Percentiles rank a stretch among this genome's conserved stretches.
Conservation (phyloP, 2,329 filamentous ascomycete genomes). For the Scolecobasidium constrictum region DNA sequence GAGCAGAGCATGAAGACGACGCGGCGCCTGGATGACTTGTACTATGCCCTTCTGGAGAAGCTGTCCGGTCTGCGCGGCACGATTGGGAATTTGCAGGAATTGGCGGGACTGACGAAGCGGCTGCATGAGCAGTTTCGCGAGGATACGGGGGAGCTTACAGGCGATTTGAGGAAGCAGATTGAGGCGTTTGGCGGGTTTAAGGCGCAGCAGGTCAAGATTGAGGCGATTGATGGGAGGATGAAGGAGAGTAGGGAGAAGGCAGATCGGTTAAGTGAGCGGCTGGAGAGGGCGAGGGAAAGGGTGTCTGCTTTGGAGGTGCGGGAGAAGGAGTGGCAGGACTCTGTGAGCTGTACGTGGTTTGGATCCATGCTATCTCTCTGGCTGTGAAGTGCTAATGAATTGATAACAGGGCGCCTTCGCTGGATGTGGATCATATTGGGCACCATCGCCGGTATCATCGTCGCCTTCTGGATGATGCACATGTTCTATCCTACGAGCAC, state of each 20-base stretch:
- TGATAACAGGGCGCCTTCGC: conserved; percentile 40
- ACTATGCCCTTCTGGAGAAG: conserved; percentile 63
- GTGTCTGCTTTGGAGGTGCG: conserved; percentile 58
- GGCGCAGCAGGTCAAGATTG: conserved; percentile 53
- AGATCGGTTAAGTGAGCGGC: conserved; percentile 47
- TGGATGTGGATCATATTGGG: conserved; percentile 49
- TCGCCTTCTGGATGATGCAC: conserved; percentile 5
- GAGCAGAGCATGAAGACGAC: conserved; percentile 52
- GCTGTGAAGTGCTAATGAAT: background rate
- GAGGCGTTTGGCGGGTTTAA: conserved; percentile 51
- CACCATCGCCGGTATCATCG: conserved; percentile 4
- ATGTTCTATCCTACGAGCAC: background rate
- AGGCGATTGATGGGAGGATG: conserved; percentile 51
- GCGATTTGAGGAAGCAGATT: conserved; percentile 51
- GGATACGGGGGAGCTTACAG: conserved; percentile 48
- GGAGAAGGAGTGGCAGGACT: conserved; percentile 58
- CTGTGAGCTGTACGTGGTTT: conserved; percentile 15
- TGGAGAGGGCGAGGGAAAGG: conserved; percentile 51
- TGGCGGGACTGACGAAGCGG: conserved; percentile 51
- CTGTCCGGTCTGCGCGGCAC: conserved; percentile 53
- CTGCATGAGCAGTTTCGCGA: conserved; percentile 48
- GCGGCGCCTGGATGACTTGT: conserved; percentile 59
- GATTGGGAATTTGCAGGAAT: conserved; percentile 52
- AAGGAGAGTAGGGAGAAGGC: conserved; percentile 49
- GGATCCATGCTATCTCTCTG: background rate